Conservation (phyloP, 306 rosid species). For the Rosa multiflora region DNA sequence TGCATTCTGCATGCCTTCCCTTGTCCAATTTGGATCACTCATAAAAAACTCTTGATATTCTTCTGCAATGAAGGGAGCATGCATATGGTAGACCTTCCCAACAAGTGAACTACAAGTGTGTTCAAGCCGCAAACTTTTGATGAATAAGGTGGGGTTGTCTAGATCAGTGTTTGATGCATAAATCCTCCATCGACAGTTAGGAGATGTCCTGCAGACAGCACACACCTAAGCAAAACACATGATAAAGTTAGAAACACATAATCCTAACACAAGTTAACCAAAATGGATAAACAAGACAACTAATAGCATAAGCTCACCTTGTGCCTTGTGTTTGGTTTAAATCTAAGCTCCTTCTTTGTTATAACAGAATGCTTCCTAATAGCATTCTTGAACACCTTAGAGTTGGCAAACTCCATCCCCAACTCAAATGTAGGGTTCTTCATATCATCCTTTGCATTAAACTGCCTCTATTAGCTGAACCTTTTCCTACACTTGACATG, state of each 20-base stretch:
- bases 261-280: too few relatives aligned
- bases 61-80: background rate
- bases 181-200: background rate
- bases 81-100: background rate
- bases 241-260: too few relatives aligned
- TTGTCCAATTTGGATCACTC: background rate
- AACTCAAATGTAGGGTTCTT: background rate
- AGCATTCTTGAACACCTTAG: background rate
- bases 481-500: background rate
- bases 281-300: too few relatives aligned
- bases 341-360: background rate
- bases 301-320: too few relatives aligned
- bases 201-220: too few relatives aligned
- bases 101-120: too few relatives aligned
- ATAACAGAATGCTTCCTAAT: background rate
- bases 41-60: background rate
- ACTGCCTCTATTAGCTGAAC: background rate
- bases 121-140: too few relatives aligned
- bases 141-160: too few relatives aligned
- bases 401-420: background rate
- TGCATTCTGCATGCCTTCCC: background rate
- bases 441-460: background rate
- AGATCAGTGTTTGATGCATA: background rate
- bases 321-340: background rate
- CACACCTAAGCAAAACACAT: too few relatives aligned